Evolutionary conservation across 2,329 filamentous ascomycete genomes (phyloP).

Genomic region (Calonectria fujianensis): DNA sequence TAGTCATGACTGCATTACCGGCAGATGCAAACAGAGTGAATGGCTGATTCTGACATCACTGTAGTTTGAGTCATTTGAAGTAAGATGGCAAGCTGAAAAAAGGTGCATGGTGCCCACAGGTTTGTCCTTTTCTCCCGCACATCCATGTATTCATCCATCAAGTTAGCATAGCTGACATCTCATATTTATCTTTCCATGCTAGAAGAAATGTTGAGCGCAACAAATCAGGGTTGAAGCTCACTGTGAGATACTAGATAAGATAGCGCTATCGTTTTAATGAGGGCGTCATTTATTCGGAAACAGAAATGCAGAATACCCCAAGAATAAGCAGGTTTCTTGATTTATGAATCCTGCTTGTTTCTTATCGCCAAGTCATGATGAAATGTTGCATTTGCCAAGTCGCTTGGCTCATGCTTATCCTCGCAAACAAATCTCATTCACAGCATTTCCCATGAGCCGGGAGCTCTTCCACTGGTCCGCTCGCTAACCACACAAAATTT

Average conservation of each 20-base stretch:
- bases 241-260: neutral
- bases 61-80: neutral
- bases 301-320: neutral
- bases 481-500: neutral
- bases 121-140: neutral
- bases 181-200: neutral
- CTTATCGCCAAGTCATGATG: neutral
- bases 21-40: neutral
- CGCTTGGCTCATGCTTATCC: neutral
- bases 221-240: neutral
- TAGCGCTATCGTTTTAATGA: neutral
- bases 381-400: neutral
- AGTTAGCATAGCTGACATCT: neutral
- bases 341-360: neutral
- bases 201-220: neutral
- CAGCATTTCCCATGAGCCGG: neutral
- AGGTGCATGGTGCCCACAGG: neutral
- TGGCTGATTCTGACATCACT: neutral
- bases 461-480: neutral
- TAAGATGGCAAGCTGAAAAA: neutral
- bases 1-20: neutral
- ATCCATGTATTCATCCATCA: neutral
- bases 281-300: neutral
- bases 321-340: neutral
- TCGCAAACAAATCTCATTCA: neutral